A percentile compares a stretch with the other conserved stretches of the same genome.
phyloP scores from a whole-genome alignment of 2,329 filamentous ascomycete species.

The Ascochyta viciae-villosae region DNA sequence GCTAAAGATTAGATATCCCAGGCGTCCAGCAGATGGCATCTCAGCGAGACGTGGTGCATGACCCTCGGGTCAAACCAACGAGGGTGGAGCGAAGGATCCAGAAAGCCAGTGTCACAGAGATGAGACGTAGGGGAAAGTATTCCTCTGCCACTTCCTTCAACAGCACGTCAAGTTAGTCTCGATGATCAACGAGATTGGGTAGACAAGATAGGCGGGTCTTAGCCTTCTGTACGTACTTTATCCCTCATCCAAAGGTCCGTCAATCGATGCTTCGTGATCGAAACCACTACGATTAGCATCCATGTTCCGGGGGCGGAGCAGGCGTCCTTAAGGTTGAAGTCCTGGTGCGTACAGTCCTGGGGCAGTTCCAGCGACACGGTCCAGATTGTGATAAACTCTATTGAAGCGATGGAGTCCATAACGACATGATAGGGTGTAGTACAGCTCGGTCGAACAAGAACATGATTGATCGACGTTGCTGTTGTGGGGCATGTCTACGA shows the following conservation, averaged over 20 bases:
- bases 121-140: too few relatives aligned
- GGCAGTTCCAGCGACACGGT: not conserved
- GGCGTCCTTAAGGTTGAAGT: not conserved
- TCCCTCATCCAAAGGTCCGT: conserved; percentile 2
- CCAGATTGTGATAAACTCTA: conserved; percentile 4
- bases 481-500: conserved; percentile 28
- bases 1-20: not conserved
- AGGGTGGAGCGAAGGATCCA: not conserved
- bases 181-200: conserved; percentile 32
- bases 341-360: not conserved
- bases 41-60: not conserved
- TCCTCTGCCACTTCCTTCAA: conserved; percentile 23
- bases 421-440: conserved; percentile 20
- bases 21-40: not conserved
- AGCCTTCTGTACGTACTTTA: conserved; percentile 45
- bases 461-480: conserved; percentile 38
- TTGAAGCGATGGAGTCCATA: conserved; percentile 4
- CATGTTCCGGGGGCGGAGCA: not conserved
- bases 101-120: not conserved
- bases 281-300: conserved; percentile 17
- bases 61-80: not conserved
- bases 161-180: conserved; percentile 43
- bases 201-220: conserved; percentile 32
- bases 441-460: conserved; percentile 32
- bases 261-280: conserved; percentile 4